These are phyloP conservation scores for Dactylonectria estremocensis DNA, from an alignment of 2,329 filamentous ascomycete genomes.

Conservation along the genomic window DNA sequence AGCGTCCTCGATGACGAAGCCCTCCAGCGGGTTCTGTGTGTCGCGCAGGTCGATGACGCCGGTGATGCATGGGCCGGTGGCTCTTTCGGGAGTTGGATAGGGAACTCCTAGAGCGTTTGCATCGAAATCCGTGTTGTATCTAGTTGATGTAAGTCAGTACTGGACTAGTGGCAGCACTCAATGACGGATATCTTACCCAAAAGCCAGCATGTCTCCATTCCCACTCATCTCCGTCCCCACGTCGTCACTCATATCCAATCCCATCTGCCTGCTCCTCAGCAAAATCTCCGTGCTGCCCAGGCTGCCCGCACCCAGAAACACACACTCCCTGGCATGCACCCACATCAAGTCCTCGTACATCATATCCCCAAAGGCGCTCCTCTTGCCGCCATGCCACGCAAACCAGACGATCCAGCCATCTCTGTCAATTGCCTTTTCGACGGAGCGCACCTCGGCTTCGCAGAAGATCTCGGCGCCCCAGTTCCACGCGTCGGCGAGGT, in stretches of 20 bases:
- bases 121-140: constrained; percentile 71
- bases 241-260: constrained; percentile 69
- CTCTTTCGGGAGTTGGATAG: constrained; percentile 65
- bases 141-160: constrained; percentile 35
- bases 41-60: constrained; percentile 73
- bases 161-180: neutral
- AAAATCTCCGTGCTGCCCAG: constrained; percentile 78
- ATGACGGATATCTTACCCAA: constrained; percentile 61
- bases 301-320: constrained; percentile 77
- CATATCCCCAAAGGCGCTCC: constrained; percentile 66
- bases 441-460: constrained; percentile 75
- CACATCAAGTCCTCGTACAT: constrained; percentile 75
- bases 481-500: constrained; percentile 79
- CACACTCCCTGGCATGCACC: constrained; percentile 76
- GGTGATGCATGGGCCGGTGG: constrained; percentile 74
- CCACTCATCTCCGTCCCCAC: constrained; percentile 75
- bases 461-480: constrained; percentile 82
- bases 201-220: constrained; percentile 77
- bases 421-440: constrained; percentile 65
- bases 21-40: constrained; percentile 69
- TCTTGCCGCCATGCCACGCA: constrained; percentile 73
- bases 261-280: constrained; percentile 71
- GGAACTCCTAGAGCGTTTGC: constrained; percentile 70
- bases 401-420: constrained; percentile 76
- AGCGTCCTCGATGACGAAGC: constrained; percentile 76